phyloP scores from a whole-genome alignment of 2,329 filamentous ascomycete genomes.

The Penicillium psychrosexuale region DNA sequence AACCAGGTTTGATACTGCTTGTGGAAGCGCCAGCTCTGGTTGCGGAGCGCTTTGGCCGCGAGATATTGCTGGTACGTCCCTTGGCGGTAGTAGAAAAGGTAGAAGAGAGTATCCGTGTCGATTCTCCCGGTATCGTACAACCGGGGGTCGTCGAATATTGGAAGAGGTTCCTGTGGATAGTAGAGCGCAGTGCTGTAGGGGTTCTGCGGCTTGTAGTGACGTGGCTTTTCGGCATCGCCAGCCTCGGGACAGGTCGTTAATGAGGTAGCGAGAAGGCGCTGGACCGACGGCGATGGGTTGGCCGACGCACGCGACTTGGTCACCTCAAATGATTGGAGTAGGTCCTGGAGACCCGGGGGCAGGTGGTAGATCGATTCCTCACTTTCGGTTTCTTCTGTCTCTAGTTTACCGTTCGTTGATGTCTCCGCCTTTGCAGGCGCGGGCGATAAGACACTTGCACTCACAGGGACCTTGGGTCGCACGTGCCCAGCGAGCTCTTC shows the following conservation, averaged over 20 bases:
- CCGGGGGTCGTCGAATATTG: constrained; percentile 85
- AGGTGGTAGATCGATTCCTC: constrained; percentile 91
- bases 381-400: constrained; percentile 49
- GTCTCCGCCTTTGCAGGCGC: constrained; percentile 48
- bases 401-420: constrained; percentile 50
- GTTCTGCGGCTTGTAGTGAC: constrained; percentile 78
- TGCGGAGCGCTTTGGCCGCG: constrained; percentile 93
- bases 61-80: constrained; percentile 93
- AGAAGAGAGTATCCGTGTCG: constrained; percentile 94
- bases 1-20: constrained; percentile 99
- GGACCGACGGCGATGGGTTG: constrained; percentile 61
- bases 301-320: constrained; percentile 68
- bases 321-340: constrained; percentile 85
- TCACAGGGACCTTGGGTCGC: constrained; percentile 53
- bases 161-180: constrained; percentile 88
- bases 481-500: constrained; percentile 40
- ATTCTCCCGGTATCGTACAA: constrained; percentile 74
- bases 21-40: constrained; percentile 98
- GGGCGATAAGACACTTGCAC: constrained; percentile 42
- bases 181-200: constrained; percentile 75
- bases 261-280: constrained; percentile 72
- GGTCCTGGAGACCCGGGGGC: constrained; percentile 80
- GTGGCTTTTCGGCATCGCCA: constrained; percentile 75
- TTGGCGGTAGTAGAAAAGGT: constrained; percentile 98
- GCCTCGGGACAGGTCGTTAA: constrained; percentile 71